These are phyloP conservation scores for Penicillium palitans DNA, from an alignment of 2,329 filamentous ascomycete genomes.

Conservation along the genomic window DNA sequence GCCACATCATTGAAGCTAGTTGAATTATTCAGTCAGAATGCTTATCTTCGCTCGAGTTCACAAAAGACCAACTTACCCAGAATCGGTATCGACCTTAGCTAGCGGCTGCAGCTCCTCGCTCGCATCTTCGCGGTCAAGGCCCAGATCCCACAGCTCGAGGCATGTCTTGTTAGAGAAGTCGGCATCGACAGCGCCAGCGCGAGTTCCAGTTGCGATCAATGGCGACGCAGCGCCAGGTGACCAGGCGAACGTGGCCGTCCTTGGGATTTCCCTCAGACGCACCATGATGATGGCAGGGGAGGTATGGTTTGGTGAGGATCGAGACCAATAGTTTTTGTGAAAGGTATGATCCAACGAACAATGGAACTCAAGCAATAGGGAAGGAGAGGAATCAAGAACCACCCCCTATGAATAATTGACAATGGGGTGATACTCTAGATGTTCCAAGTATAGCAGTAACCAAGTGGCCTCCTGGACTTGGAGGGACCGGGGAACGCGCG, in stretches of 20 bases:
- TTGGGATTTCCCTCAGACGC: constrained; percentile 90
- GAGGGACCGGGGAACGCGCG: constrained; percentile 32
- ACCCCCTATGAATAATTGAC: constrained; percentile 33
- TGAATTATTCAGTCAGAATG: constrained; percentile 24
- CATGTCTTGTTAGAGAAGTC: constrained; percentile 98
- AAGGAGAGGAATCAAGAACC: constrained; percentile 21
- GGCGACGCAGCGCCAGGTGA: constrained; percentile 77
- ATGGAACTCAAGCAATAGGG: constrained; percentile 11
- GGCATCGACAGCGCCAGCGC: constrained; percentile 90
- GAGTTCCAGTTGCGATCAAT: constrained; percentile 87
- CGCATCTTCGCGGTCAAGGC: constrained; percentile 72
- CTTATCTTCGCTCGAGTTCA: neutral
- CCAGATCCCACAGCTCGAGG: constrained; percentile 93
- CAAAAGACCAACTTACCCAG: constrained; percentile 62
- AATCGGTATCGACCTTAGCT: constrained; percentile 81
- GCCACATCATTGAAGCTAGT: constrained; percentile 93
- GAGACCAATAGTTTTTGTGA: constrained; percentile 16
- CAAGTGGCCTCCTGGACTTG: constrained; percentile 45
- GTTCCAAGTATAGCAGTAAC: constrained; percentile 30
- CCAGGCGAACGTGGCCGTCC: constrained; percentile 97
- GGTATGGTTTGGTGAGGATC: constrained; percentile 26
- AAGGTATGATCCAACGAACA: constrained; percentile 22
- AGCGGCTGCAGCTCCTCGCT: constrained; percentile 82
- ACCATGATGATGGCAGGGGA: constrained; percentile 66
- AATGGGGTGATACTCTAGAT: constrained; percentile 33